Evolutionary conservation across 2,329 filamentous ascomycete species (phyloP), one percentile per base, ranked within the genome.

Genomic region (Pseudocercospora musae): DNA sequence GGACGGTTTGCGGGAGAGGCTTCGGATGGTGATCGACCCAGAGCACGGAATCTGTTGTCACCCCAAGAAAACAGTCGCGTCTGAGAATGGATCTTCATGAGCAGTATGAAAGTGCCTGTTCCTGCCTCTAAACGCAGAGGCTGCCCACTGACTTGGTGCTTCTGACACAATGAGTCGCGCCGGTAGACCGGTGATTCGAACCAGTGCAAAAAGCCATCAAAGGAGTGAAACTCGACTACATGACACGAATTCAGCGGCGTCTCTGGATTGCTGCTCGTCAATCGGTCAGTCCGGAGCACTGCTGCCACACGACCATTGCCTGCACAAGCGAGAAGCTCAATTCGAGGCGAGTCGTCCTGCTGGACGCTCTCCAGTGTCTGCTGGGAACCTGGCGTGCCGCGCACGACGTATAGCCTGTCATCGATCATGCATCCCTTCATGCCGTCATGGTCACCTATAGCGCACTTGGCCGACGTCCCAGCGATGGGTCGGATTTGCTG

Each of bases 1-100:
- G 85, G 85, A 4, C 68, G 18, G 68, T 1, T 77, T 70, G 15
- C 85, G 81, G 48, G 42, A 9, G n/a, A 13, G n/a, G 7, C 42
- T 3, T 18, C 20, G n/a, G 42, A 20, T 21, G 20, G n/a, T 7
- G n/a, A 21, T 21, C 42, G n/a, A 21, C 42, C 42, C 6, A 46
- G 42, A 20, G 42, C 3, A 9, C n/a, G 42, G 42, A 46, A 46
- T 21, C 42, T 46, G 42, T 21, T 21, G 42, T 46, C 42, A 5
- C 42, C 42, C 42, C 42, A 46, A 20, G 42, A 21, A 10, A 46
- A 46, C 13, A 46, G 31, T 18, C n/a, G 42, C 3, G 42, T 21
- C 11, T 33, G 31, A 3, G 31, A 15, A 33, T 33, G 31, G 11
- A 33, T 18, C n/a, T 46, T n/a, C 2, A n/a, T 46, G 42, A 21